A percentile compares a stretch with the other conserved stretches of the same genome.
These are phyloP conservation scores for Austroboletus niveus DNA, from an alignment of 1,284 basidiomycete genomes.

Conservation along the genomic window DNA sequence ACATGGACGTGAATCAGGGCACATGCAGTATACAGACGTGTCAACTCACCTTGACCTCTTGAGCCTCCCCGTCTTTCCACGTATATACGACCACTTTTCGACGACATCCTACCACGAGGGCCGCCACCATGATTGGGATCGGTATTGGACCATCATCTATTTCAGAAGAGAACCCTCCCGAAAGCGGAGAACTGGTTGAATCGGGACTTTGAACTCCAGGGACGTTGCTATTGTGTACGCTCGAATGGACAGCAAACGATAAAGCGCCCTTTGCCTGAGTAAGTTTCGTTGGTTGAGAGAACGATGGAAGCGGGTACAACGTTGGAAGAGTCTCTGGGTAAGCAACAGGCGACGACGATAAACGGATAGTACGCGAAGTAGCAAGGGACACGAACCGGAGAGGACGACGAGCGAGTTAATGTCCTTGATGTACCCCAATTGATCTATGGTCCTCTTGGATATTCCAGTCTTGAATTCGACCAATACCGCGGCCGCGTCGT, in stretches of 20 bases:
- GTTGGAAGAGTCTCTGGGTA: constrained; percentile 59
- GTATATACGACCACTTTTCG: constrained; percentile 83
- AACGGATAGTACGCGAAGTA: background rate
- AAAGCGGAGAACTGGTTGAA: background rate
- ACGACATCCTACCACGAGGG: constrained; percentile 82
- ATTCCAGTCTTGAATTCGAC: constrained; percentile 69
- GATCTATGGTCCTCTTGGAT: constrained; percentile 75
- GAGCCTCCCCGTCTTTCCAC: constrained; percentile 84
- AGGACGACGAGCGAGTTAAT: constrained; percentile 80
- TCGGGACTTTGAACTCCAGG: constrained; percentile 10
- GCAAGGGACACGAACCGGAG: constrained; percentile 55
- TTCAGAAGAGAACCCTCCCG: constrained; percentile 27
- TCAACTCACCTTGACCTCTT: constrained; percentile 63
- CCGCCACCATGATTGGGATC: constrained; percentile 66
- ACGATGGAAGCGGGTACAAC: constrained; percentile 61
- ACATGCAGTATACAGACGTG: background rate
- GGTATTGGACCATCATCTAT: constrained; percentile 30
- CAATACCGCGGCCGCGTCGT: constrained; percentile 42
- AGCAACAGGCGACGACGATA: background rate
- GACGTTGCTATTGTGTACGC: constrained; percentile 39
- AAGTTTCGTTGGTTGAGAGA: constrained; percentile 70
- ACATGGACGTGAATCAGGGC: constrained; percentile 2
- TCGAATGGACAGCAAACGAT: constrained; percentile 74
- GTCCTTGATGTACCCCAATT: constrained; percentile 81
- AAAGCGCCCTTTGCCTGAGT: constrained; percentile 76